Evolutionary conservation across 164 flowering plant species (phyloP).

Genomic region (Hamamelis virginiana): DNA sequence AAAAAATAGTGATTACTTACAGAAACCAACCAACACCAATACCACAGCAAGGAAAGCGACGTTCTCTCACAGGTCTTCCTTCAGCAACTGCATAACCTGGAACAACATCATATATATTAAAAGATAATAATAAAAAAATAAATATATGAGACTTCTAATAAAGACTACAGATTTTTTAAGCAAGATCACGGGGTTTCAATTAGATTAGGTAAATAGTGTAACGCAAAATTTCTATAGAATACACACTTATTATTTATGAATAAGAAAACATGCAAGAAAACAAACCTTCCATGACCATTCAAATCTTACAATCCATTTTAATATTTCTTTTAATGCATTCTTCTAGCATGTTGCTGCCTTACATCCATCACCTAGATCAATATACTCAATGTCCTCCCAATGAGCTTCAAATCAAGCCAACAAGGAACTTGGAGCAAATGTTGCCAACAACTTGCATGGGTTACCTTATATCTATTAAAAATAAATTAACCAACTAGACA

Average conservation of each 20-base stretch:
- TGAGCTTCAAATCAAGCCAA: background rate
- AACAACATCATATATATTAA: conserved; percentile 1
- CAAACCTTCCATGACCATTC: background rate
- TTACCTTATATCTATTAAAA: too few species aligned
- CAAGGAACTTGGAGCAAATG: too few species aligned
- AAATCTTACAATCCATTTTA: background rate
- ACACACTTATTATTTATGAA: background rate
- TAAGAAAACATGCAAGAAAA: background rate
- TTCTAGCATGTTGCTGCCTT: too few species aligned
- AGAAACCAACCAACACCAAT: conserved; percentile 69
- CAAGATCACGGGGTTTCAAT: background rate
- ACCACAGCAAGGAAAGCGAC: conserved; percentile 78
- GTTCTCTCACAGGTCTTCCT: conserved; percentile 60
- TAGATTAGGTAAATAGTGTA: too few species aligned
- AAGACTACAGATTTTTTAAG: background rate
- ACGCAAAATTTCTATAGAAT: background rate
- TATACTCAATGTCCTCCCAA: too few species aligned
- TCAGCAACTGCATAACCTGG: conserved; percentile 70
- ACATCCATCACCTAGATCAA: too few species aligned
- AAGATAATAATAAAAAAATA: background rate
- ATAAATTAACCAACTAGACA: too few species aligned
- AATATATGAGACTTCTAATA: background rate
- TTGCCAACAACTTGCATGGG: too few species aligned
- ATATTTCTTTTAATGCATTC: too few species aligned
- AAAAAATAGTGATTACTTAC: conserved; percentile 40